phyloP scores from a whole-genome alignment of 495 filamentous ascomycete species.

The Thozetella sp. region DNA sequence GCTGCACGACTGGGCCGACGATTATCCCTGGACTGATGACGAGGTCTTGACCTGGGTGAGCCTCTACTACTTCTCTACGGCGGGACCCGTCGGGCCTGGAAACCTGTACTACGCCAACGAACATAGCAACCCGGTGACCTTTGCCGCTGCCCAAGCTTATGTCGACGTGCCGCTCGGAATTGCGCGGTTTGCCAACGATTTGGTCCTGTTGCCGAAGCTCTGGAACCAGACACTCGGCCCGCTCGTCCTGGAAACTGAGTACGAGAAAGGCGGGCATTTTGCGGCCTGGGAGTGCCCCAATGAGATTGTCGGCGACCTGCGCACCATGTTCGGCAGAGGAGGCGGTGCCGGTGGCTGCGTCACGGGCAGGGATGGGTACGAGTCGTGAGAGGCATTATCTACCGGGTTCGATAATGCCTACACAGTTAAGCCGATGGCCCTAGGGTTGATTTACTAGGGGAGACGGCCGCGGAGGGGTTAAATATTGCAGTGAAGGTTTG shows the following conservation, averaged over 20 bases:
- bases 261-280: constrained; percentile 65
- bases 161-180: constrained; percentile 46
- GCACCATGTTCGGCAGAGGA: constrained; percentile 51
- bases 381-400: neutral
- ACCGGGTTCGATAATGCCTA: too few relatives aligned
- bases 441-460: too few relatives aligned
- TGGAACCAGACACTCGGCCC: constrained; percentile 54
- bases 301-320: constrained; percentile 54
- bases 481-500: too few relatives aligned
- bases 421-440: too few relatives aligned
- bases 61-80: constrained; percentile 61
- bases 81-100: constrained; percentile 56
- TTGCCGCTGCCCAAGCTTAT: constrained; percentile 7
- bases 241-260: constrained; percentile 54
- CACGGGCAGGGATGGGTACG: neutral
- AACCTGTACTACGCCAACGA: constrained; percentile 63
- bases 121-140: constrained; percentile 10
- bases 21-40: constrained; percentile 68
- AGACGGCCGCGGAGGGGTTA: too few relatives aligned
- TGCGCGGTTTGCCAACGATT: constrained; percentile 52
- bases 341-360: constrained; percentile 14
- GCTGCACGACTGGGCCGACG: constrained; percentile 68
- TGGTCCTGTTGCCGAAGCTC: constrained; percentile 46
- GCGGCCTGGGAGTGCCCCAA: constrained; percentile 61
- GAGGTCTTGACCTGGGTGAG: constrained; percentile 67